These are phyloP conservation scores for Ostreobium quekettii DNA, from an alignment of 139 green algal species.

Conservation along the genomic window DNA sequence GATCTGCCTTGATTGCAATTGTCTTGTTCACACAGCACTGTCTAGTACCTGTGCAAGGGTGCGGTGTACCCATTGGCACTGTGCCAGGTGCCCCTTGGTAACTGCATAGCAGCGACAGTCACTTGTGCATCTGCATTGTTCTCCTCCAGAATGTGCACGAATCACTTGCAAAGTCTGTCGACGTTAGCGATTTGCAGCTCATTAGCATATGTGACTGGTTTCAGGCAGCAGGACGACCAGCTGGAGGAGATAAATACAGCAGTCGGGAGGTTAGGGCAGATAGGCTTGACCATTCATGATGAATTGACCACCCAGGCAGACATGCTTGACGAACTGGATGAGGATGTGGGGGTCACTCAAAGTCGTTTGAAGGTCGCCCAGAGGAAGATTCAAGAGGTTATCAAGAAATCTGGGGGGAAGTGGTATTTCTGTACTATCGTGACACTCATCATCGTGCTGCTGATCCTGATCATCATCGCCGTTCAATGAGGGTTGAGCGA, in stretches of 20 bases:
- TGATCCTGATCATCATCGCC: conserved; percentile 14
- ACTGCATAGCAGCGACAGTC: no score
- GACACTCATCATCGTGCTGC: not conserved
- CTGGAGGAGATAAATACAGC: conserved; percentile 14
- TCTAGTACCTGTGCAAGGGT: no score
- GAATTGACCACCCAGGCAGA: conserved; percentile 9
- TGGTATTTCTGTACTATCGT: conserved; percentile 17
- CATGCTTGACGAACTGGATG: conserved; percentile 14
- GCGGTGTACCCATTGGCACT: no score
- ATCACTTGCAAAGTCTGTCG: no score
- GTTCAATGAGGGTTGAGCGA: no score
- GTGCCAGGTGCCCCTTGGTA: no score
- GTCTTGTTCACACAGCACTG: no score
- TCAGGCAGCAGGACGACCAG: conserved; percentile 16
- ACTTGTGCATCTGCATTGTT: no score
- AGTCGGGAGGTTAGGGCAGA: conserved; percentile 7
- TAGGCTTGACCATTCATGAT: conserved; percentile 14
- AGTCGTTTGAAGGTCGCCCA: conserved; percentile 14
- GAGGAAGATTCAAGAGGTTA: conserved; percentile 11
- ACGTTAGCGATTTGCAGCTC: no score
- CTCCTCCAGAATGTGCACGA: no score
- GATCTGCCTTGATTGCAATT: no score
- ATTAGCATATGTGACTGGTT: no score
- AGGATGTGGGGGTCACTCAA: conserved; percentile 14
- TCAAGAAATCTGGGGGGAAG: conserved; percentile 17